These are phyloP conservation scores for Rhynchospora pubera DNA, from an alignment of 176 grass and related monocot genomes.

Conservation along the genomic window DNA sequence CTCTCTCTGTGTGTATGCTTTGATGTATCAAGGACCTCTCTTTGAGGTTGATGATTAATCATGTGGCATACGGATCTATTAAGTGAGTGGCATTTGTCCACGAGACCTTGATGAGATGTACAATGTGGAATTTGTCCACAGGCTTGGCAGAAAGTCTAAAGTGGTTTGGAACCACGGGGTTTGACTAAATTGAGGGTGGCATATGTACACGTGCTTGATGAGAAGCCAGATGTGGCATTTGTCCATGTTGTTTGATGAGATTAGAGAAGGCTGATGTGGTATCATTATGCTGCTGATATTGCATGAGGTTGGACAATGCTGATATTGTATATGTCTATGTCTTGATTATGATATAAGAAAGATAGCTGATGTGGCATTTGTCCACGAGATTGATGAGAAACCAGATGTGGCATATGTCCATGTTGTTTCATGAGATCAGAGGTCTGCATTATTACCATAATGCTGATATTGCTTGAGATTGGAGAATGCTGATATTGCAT, in stretches of 20 bases:
- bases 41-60: not conserved
- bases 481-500: not conserved
- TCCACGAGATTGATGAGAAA: too few species aligned
- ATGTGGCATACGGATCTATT: not conserved
- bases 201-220: not conserved
- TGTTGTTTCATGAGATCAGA: too few species aligned
- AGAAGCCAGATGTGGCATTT: not conserved
- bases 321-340: too few species aligned
- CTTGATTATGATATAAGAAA: too few species aligned
- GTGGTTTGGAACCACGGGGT: not conserved
- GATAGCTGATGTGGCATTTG: too few species aligned
- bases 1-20: not conserved
- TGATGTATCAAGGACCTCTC: not conserved
- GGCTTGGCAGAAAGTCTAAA: not conserved
- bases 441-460: too few species aligned
- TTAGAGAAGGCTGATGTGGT: not conserved
- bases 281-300: not conserved
- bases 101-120: not conserved
- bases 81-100: not conserved
- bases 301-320: not conserved
- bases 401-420: too few species aligned
- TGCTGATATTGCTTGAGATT: too few species aligned
- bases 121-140: not conserved
- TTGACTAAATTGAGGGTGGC: not conserved
- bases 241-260: slow-evolving; percentile 1